These are phyloP conservation scores for Ploettnerulaceae sp. DNA, from an alignment of 2,329 filamentous ascomycete genomes.

Conservation along the genomic window DNA sequence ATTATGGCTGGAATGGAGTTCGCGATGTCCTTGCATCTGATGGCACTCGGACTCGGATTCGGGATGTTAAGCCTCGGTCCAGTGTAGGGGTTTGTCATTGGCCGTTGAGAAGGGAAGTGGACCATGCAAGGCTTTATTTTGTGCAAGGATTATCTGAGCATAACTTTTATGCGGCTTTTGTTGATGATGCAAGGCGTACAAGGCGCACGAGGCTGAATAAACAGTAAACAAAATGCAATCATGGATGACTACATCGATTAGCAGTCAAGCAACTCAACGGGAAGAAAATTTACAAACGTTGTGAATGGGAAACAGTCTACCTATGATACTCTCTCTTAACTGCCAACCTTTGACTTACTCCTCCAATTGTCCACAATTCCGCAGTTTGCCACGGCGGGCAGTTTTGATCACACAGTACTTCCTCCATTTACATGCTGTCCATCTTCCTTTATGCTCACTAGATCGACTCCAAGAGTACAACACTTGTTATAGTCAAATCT, in stretches of 20 bases:
- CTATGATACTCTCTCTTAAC: too few species aligned
- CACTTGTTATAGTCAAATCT: too few species aligned
- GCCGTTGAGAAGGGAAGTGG: background rate
- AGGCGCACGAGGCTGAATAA: slow-evolving; percentile 17
- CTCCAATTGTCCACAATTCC: too few species aligned
- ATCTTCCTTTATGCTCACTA: too few species aligned
- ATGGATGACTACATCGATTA: slow-evolving; percentile 10
- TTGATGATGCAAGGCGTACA: slow-evolving; percentile 9
- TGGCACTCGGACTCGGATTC: background rate
- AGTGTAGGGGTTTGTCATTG: slow-evolving; percentile 5
- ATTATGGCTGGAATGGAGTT: slow-evolving; percentile 19
- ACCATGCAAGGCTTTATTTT: background rate
- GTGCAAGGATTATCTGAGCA: background rate
- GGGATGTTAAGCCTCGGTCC: slow-evolving; percentile 14
- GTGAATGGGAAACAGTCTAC: too few species aligned
- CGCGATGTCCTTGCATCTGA: slow-evolving; percentile 12
- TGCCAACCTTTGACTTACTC: too few species aligned
- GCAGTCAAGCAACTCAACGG: background rate
- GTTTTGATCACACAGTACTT: too few species aligned
- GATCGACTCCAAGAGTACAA: too few species aligned
- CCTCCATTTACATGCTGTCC: too few species aligned
- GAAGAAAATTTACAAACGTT: background rate
- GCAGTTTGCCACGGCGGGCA: too few species aligned
- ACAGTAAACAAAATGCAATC: slow-evolving; percentile 7
- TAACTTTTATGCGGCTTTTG: background rate